Base-by-base conservation (phyloP, 2,329 filamentous ascomycete species). In the Rhynchosporium agropyri region DNA sequence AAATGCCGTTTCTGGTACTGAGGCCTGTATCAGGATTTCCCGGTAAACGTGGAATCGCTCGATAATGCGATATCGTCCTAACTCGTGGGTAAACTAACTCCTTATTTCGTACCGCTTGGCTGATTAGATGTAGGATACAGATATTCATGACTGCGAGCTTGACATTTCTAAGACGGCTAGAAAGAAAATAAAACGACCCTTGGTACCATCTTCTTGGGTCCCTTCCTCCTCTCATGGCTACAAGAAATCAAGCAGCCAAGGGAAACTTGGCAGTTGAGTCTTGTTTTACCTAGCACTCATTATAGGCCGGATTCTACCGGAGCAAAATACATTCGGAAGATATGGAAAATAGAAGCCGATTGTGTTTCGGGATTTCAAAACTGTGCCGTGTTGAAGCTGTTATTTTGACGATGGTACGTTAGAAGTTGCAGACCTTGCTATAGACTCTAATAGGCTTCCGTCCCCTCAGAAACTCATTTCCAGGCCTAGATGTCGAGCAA, bases 91-190 rank as follows among this genome's bases (percentile, higher is more conserved):
- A 26, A 4, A 15, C 20, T 43, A 10, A 13, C n/a, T 1, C 40
- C 40, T 43, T 43, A 4, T 15, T 3, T 43, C 31, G n/a, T 10
- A 3, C 9, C 36, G 13, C 10, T 7, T 29, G 10, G 26, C 54
- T 62, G n/a, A 62, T 36, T 10, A 43, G 4, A 15, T 20, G 20
- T 20, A 61, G 59, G 69, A 71, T 56, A 67, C 68, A 28, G 69
- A 65, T 15, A 50, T 65, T 10, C 55, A 61, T 28, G 15, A 42
- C 12, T 55, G 59, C 20, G 36, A 28, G 3, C 62, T 50, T 45
- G 50, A 9, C 36, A 48, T 12, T 58, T 49, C 2, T 54, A 55
- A 10, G 51, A 65, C 4, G 60, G 60, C 13, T 62, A 51, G 60
- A 46, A 62, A 48, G 15, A n/a, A 15, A 45, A 54, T 12, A 31